Evolutionary conservation across 1,284 basidiomycete species (phyloP), one percentile per base, ranked within the genome.

Genomic region (Cryptococcus sp.): DNA sequence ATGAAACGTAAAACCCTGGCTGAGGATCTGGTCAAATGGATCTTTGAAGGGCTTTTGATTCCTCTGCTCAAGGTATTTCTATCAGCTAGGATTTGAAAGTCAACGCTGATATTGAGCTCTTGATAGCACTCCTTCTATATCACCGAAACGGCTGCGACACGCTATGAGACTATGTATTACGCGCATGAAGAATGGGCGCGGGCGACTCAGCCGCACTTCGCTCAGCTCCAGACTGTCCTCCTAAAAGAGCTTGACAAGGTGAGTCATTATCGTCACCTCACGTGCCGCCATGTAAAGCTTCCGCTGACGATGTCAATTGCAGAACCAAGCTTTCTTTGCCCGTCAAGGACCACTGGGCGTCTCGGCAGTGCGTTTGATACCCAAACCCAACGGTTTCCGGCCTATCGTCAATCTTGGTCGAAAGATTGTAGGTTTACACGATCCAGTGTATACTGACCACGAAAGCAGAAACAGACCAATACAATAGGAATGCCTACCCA

Each of bases 171-270:
- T 0, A 80, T 98, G 0, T 99, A 95, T 75, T 99, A 96, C 72
- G 85, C 92, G 8, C 93, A 97, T 58, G 92, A 94, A 57, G 93
- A 95, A 66, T 99, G 96, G 96, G 81, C 84, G n/a, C 80, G 78
- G 2, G 82, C 97, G 5, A 93, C 91, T 55, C 80, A 82, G 2
- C 96, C 96, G 0, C 82, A 97, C 22, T 81, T 96, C 17, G 84
- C 86, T 55, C 82, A 85, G 27, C 82, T 98, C 40, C 86, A 72
- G 47, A 42, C 53, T 3, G 69, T 67, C 0, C 64, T 77, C 0
- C 73, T 81, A 44, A 68, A 73, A 39, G 61, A 71, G 47, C 55
- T 81, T 6, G 59, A 65, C 17, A 53, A 61, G n/a, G 79, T 77
- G n/a, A 35, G 76, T 62, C 31, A 35, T 35, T 8, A 10, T 22